Percentiles rank a stretch among this genome's conserved stretches.
Evolutionary conservation across 225 moss, liverwort and hornwort genomes (phyloP).

Genomic region (Pseudisothecium myosuroides): DNA sequence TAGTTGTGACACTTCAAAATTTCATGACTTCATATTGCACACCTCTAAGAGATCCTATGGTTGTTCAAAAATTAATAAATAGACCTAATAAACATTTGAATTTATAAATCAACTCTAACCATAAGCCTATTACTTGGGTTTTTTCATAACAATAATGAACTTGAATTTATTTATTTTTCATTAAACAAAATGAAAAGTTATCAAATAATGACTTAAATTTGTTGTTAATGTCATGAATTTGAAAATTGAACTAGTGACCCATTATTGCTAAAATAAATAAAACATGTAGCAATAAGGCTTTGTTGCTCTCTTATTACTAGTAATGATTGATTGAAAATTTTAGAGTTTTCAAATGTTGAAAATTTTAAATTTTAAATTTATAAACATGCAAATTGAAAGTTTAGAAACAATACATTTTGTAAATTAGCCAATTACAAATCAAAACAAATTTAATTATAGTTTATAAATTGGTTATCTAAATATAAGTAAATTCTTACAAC

Average conservation of each 20-base stretch:
- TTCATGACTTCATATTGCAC: background rate
- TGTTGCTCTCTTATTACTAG: background rate
- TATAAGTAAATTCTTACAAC: background rate
- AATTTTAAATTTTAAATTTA: background rate
- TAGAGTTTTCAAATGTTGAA: background rate
- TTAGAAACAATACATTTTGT: accelerated
- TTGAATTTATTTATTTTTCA: background rate
- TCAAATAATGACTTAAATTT: background rate
- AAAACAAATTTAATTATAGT: background rate
- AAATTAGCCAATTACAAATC: background rate
- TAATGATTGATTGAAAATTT: background rate
- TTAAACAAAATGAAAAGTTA: background rate
- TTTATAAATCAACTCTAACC: background rate
- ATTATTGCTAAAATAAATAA: background rate
- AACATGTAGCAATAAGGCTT: background rate
- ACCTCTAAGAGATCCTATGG: accelerated
- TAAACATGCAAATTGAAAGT: background rate
- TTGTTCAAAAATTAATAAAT: background rate
- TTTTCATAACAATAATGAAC: background rate
- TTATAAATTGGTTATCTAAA: background rate
- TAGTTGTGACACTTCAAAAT: background rate
- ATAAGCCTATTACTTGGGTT: background rate
- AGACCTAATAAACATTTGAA: background rate
- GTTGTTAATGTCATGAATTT: background rate
- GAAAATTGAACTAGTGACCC: background rate